Evolutionary conservation across 306 rosid species (phyloP).

Genomic region (Urtica urens): DNA sequence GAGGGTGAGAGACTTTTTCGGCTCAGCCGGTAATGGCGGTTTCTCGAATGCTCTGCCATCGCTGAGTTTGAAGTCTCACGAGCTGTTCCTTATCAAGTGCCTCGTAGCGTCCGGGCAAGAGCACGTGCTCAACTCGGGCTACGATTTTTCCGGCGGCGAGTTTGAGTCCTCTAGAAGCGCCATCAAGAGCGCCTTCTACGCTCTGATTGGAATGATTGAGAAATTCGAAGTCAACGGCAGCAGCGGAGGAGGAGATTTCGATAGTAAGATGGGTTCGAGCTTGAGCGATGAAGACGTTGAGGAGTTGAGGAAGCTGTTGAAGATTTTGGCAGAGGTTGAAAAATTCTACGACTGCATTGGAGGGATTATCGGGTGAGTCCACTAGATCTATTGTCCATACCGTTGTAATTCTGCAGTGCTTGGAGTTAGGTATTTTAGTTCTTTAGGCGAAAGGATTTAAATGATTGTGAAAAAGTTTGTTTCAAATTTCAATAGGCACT

Average conservation of each 20-base stretch:
- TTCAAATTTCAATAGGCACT: too few relatives aligned
- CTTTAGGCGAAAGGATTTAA: too few relatives aligned
- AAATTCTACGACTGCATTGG: constrained; percentile 87
- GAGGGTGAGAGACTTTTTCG: constrained; percentile 54
- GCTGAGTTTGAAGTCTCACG: constrained; percentile 24
- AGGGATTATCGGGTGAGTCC: constrained; percentile 77
- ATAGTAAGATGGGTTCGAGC: constrained; percentile 22
- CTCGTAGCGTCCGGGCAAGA: constrained; percentile 83
- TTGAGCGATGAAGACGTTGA: constrained; percentile 42
- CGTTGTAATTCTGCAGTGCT: not conserved
- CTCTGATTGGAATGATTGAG: constrained; percentile 66
- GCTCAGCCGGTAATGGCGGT: constrained; percentile 19
- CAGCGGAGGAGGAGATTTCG: constrained; percentile 18
- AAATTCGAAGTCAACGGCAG: constrained; percentile 32
- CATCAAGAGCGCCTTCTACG: constrained; percentile 57
- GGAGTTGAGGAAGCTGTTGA: constrained; percentile 54
- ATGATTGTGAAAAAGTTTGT: too few relatives aligned
- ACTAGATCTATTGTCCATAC: not conserved
- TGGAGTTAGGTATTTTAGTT: not conserved
- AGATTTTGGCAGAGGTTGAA: constrained; percentile 53
- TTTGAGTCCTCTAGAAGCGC: constrained; percentile 31
- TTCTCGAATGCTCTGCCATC: constrained; percentile 27
- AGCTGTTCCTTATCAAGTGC: constrained; percentile 52
- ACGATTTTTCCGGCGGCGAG: constrained; percentile 20
- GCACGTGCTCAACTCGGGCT: constrained; percentile 46